Evolutionary conservation across 1,139 yeast genomes (phyloP), one percentile per base, ranked within the genome.

Genomic region (Debaryomyces sp.): DNA sequence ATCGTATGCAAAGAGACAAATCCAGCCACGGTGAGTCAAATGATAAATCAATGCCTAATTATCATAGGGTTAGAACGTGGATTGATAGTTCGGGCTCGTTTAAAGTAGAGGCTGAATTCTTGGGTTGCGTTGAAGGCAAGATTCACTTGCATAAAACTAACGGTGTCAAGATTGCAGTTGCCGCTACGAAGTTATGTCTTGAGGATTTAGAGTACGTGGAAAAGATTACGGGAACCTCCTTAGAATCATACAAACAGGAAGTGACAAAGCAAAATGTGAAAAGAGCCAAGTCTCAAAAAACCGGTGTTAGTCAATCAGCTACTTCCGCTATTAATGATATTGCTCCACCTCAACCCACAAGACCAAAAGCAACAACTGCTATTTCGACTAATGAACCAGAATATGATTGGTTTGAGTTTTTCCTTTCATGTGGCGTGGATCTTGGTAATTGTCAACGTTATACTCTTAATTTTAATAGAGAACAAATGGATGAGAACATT

Each of bases 331-430:
- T 75, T 49, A 72, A 75, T 54, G 75, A 73, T 49, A 54, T 71
- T 34, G 35, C 47, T 3, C 75, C 77, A 13, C 66, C 72, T 6
- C 73, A 69, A 50, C 75, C 77, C 10, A 46, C 63, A 5, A 62
- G 71, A 47, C 69, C 65, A 33, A 64, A 60, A 35, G 49, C 58
- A 24, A 63, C 68, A 17, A 53, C 63, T 7, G 55, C 63, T 12
- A 50, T 62, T 35, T 51, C 64, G 22, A 62, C 67, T 29, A 68
- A 64, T 44, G 82, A 75, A 58, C 82, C 81, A 23, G 85, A 82
- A 43, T 94, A 89, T 62, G 98, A 94, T 65, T 94, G 99, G 99
- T 94, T 94, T 71, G 96, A 92, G 58, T 92, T 95, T 71, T 95
- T 92, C 78, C 81, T 94, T 60, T 85, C 82, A 51, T 87, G 97